Percentiles rank a stretch among this genome's conserved stretches.
These are phyloP conservation scores for Candida glucosophila DNA, from an alignment of 1,139 yeast species.

Conservation along the genomic window DNA sequence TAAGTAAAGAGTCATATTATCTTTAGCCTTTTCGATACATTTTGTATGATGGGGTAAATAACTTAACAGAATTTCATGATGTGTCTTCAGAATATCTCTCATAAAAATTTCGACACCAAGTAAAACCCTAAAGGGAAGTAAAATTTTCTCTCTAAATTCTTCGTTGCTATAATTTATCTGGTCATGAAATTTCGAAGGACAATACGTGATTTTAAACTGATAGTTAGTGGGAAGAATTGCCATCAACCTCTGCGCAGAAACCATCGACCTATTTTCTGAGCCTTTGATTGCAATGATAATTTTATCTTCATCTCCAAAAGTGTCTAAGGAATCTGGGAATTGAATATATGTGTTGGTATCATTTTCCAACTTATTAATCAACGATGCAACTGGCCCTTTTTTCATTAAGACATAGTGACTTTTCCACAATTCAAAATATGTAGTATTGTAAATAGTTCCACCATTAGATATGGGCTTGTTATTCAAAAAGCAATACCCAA, in stretches of 20 bases:
- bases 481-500: conserved; percentile 38
- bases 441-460: conserved; percentile 32
- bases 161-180: conserved; percentile 17
- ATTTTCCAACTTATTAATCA: conserved; percentile 51
- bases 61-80: conserved; percentile 27
- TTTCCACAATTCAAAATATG: conserved; percentile 42
- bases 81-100: conserved; percentile 3
- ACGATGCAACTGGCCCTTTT: conserved; percentile 21
- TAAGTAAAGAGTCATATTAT: conserved; percentile 43
- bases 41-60: conserved; percentile 10
- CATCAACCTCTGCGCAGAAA: conserved; percentile 45
- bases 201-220: conserved; percentile 46
- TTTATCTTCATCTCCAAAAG: conserved; percentile 15
- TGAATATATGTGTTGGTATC: conserved; percentile 54
- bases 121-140: conserved; percentile 52
- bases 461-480: conserved; percentile 12
- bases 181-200: conserved; percentile 29
- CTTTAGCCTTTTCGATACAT: conserved; percentile 34
- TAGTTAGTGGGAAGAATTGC: conserved; percentile 48
- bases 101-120: conserved; percentile 44
- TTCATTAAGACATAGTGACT: conserved; percentile 53
- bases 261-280: conserved; percentile 41
- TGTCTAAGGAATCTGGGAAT: conserved; percentile 45
- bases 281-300: conserved; percentile 51
- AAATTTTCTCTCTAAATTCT: conserved; percentile 41